phyloP scores from a whole-genome alignment of 768 basidiomycete species.

The Sistotremastrum suecicum region DNA sequence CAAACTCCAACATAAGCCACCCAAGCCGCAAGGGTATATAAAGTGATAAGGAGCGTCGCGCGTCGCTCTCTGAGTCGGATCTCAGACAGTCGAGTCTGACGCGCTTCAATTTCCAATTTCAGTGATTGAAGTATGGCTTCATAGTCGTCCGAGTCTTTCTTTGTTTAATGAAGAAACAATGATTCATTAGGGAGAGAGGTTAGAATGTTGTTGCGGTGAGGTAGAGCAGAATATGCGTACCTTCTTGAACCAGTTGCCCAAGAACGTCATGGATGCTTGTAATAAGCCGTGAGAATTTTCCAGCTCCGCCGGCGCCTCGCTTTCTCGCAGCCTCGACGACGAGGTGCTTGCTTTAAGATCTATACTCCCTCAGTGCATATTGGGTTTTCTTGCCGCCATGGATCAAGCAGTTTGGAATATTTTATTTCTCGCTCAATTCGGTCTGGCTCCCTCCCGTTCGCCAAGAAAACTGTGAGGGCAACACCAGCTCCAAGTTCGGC shows the following conservation, averaged over 20 bases:
- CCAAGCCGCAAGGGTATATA: constrained; percentile 69
- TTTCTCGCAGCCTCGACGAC: too few species aligned
- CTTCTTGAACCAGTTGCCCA: constrained; percentile 12
- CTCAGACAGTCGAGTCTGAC: constrained; percentile 62
- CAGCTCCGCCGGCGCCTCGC: too few species aligned
- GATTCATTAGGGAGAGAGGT: neutral
- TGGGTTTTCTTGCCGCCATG: too few species aligned
- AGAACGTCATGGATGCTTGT: constrained; percentile 6
- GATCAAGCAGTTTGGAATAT: too few species aligned
- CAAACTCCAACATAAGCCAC: constrained; percentile 56
- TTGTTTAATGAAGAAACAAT: neutral
- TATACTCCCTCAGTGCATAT: too few species aligned
- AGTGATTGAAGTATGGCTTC: constrained; percentile 58
- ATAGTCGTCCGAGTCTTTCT: constrained; percentile 59
- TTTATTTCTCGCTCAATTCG: too few species aligned
- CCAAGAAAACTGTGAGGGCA: too few species aligned
- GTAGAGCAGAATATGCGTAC: constrained; percentile 1
- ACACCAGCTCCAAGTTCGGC: too few species aligned
- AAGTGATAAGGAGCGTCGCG: constrained; percentile 58
- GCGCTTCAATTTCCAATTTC: constrained; percentile 54
- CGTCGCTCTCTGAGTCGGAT: constrained; percentile 78
- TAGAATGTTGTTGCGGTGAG: neutral
- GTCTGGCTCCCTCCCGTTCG: too few species aligned
- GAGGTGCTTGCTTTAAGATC: too few species aligned
- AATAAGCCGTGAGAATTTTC: too few species aligned